Percentiles rank a stretch among this genome's conserved stretches.
Evolutionary conservation across 1,284 basidiomycete species (phyloP).

Genomic region (Athelia sp.): DNA sequence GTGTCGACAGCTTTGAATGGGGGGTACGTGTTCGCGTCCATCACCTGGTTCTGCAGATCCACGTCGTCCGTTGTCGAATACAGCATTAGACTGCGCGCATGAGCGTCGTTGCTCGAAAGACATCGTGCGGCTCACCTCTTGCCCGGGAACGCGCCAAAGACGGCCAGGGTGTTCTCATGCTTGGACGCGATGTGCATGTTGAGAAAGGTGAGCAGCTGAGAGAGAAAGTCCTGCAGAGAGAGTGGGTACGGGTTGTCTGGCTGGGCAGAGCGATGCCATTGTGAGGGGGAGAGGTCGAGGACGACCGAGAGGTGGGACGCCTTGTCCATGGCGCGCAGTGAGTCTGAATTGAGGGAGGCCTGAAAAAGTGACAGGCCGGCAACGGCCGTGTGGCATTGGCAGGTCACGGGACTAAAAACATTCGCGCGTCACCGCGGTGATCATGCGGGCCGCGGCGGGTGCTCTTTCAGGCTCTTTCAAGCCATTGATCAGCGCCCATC

Average conservation of each 20-base stretch:
- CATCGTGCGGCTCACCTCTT: constrained; percentile 54
- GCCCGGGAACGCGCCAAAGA: constrained; percentile 84
- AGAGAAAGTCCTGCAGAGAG: constrained; percentile 62
- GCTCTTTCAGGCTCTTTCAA: too few species aligned
- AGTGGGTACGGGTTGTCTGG: constrained; percentile 46
- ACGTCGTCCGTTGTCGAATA: constrained; percentile 61
- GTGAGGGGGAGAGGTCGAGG: constrained; percentile 76
- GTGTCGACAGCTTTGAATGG: constrained; percentile 76
- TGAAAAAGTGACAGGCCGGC: too few species aligned
- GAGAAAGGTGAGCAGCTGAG: constrained; percentile 83
- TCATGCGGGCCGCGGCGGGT: too few species aligned
- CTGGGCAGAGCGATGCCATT: constrained; percentile 70
- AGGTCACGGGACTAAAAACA: too few species aligned
- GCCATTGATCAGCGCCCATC: too few species aligned
- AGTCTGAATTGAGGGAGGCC: too few species aligned
- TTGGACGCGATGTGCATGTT: constrained; percentile 90
- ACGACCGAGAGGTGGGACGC: constrained; percentile 77
- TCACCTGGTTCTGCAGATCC: constrained; percentile 30
- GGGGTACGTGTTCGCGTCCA: constrained; percentile 78
- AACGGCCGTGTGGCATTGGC: too few species aligned
- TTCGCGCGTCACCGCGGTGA: too few species aligned
- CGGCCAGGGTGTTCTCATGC: constrained; percentile 89
- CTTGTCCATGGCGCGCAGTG: constrained; percentile 35
- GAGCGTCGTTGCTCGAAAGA: background rate
- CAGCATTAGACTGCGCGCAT: constrained; percentile 54